phyloP scores from a whole-genome alignment of 106 monocot species.

The Amphibolis antarctica region DNA sequence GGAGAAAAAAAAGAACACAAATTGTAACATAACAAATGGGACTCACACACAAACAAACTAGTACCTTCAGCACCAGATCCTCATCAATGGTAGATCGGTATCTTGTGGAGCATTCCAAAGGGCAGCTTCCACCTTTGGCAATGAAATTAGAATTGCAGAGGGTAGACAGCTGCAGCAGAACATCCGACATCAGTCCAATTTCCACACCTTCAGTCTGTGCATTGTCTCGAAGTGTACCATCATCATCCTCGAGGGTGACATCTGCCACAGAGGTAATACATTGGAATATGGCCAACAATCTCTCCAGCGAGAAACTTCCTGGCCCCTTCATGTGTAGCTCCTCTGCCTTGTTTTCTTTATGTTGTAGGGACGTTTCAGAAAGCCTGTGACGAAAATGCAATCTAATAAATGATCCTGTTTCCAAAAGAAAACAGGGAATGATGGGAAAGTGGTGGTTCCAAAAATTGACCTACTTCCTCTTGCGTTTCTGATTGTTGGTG shows the following conservation, averaged over 20 bases:
- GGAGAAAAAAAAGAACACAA: constrained; percentile 5
- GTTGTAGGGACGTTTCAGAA: constrained; percentile 43
- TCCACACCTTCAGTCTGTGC: constrained; percentile 8
- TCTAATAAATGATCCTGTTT: background rate
- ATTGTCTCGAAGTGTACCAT: constrained; percentile 18
- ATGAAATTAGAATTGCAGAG: constrained; percentile 89
- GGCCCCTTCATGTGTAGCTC: constrained; percentile 82
- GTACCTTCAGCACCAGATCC: constrained; percentile 74
- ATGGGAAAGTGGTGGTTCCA: background rate
- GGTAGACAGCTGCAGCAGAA: constrained; percentile 71
- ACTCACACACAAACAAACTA: background rate
- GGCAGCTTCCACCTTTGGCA: constrained; percentile 54
- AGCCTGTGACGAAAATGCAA: constrained; percentile 29
- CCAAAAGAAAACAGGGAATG: background rate
- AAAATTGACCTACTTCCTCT: constrained; percentile 46
- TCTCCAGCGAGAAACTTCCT: constrained; percentile 85
- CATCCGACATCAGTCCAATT: constrained; percentile 63
- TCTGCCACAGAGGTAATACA: constrained; percentile 75
- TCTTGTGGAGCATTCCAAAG: constrained; percentile 75
- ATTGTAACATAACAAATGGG: background rate
- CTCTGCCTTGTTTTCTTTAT: constrained; percentile 47
- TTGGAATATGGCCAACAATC: constrained; percentile 84
- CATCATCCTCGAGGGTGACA: constrained; percentile 24
- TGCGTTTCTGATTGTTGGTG: constrained; percentile 42
- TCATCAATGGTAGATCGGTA: constrained; percentile 72